Evolutionary conservation across 2,329 filamentous ascomycete species (phyloP).

Genomic region (Talaromyces sp.): DNA sequence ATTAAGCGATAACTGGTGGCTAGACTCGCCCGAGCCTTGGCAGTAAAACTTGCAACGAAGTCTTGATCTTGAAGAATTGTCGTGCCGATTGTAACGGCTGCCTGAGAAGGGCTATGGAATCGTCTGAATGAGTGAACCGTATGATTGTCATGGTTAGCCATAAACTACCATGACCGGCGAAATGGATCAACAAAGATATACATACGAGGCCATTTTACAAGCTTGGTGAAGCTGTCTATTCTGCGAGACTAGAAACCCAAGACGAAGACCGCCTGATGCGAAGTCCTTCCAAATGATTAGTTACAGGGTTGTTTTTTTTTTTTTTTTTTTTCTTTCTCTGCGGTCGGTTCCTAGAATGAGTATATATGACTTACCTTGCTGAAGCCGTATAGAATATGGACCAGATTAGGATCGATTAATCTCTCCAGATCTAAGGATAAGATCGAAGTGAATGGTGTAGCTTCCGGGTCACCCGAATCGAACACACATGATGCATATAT

Average conservation of each 20-base stretch:
- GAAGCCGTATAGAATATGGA: slow-evolving; percentile 55
- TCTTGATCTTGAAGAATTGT: slow-evolving; percentile 37
- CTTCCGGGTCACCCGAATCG: slow-evolving; percentile 36
- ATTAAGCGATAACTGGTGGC: slow-evolving; percentile 33
- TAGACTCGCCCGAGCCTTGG: slow-evolving; percentile 26
- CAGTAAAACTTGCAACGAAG: slow-evolving; percentile 37
- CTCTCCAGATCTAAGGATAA: slow-evolving; percentile 46
- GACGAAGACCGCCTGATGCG: slow-evolving; percentile 32
- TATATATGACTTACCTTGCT: slow-evolving; percentile 33
- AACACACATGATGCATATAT: slow-evolving; percentile 60
- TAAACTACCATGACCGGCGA: too few relatives aligned
- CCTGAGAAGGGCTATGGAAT: slow-evolving; percentile 30
- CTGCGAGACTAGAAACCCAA: slow-evolving; percentile 32
- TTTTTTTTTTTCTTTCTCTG: too few relatives aligned
- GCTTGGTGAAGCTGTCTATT: slow-evolving; percentile 29
- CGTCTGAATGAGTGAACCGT: slow-evolving; percentile 20
- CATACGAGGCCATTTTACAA: slow-evolving; percentile 32
- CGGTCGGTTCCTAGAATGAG: too few relatives aligned
- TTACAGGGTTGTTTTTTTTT: too few relatives aligned
- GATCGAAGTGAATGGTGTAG: slow-evolving; percentile 49
- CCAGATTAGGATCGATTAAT: slow-evolving; percentile 51
- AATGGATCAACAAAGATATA: too few relatives aligned
- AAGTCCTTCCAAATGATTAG: slow-evolving; percentile 26
- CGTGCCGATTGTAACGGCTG: slow-evolving; percentile 33
- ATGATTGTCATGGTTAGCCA: too few relatives aligned